Conservation (phyloP, 1,284 basidiomycete genomes). For the Lignosus rhinocerotis region DNA sequence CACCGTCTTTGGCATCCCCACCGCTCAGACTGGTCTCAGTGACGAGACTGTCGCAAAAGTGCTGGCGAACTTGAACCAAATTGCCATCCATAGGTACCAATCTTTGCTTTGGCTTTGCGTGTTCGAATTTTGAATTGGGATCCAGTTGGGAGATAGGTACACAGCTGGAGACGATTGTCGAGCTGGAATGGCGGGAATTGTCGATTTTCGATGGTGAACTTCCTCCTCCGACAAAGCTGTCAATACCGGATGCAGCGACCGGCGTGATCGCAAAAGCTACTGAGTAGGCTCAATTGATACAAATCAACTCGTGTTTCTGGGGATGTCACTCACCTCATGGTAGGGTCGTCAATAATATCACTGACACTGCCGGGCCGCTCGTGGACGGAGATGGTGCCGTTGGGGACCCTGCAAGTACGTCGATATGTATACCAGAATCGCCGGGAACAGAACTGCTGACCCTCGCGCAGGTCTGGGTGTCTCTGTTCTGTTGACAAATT, state of each 20-base stretch:
- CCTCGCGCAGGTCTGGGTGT: slow-evolving; percentile 51
- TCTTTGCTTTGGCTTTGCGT: too few species aligned
- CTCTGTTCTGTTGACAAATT: slow-evolving; percentile 61
- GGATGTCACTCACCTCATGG: neutral
- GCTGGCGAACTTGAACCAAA: slow-evolving; percentile 27
- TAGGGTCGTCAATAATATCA: slow-evolving; percentile 39
- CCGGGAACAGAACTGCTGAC: neutral
- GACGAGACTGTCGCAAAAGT: slow-evolving; percentile 23
- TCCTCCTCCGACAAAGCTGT: slow-evolving; percentile 32
- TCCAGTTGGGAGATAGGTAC: slow-evolving; percentile 76
- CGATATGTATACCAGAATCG: neutral
- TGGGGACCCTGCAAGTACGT: slow-evolving; percentile 69
- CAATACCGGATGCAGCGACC: slow-evolving; percentile 32
- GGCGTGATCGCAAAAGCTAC: slow-evolving; percentile 45
- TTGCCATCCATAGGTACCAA: slow-evolving; percentile 34
- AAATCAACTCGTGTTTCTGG: neutral
- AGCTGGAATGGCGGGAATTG: slow-evolving; percentile 54
- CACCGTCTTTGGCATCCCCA: slow-evolving; percentile 5
- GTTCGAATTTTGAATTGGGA: neutral
- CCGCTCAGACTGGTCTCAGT: slow-evolving; percentile 19
- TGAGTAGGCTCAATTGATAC: slow-evolving; percentile 29
- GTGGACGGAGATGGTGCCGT: slow-evolving; percentile 53
- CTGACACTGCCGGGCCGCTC: slow-evolving; percentile 37
- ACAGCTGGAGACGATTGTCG: slow-evolving; percentile 61
- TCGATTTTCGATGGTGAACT: slow-evolving; percentile 56